phyloP scores from a whole-genome alignment of 176 grass and related monocot genomes.

The Oryza coarctata region DNA sequence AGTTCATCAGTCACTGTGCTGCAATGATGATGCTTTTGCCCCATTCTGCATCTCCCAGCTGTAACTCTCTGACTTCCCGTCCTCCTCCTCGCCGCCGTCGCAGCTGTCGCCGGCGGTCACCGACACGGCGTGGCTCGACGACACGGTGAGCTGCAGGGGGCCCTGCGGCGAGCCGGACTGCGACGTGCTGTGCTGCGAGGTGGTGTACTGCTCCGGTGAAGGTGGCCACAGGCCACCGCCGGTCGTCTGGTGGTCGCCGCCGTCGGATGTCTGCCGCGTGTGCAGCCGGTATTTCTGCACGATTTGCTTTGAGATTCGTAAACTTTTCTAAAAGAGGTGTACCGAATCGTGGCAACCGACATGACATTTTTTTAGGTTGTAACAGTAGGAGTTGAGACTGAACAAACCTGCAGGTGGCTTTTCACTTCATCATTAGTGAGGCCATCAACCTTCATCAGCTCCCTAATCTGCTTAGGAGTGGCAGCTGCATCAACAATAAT shows the following conservation, averaged over 20 bases:
- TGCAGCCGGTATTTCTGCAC: conserved; percentile 88
- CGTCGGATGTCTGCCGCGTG: conserved; percentile 46
- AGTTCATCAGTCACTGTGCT: background rate
- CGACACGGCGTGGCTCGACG: conserved; percentile 37
- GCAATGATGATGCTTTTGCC: background rate
- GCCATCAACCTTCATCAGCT: conserved; percentile 90
- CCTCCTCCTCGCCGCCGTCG: conserved; percentile 45
- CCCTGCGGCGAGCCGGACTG: conserved; percentile 79
- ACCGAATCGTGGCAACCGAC: background rate
- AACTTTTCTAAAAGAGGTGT: background rate
- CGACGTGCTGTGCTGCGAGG: conserved; percentile 70
- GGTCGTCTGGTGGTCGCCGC: background rate
- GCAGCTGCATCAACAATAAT: conserved; percentile 48
- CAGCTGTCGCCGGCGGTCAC: conserved; percentile 59
- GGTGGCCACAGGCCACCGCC: background rate
- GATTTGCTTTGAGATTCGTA: background rate
- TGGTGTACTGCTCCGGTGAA: conserved; percentile 50
- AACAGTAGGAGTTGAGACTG: background rate
- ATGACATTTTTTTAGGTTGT: background rate
- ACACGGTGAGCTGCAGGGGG: conserved; percentile 51
- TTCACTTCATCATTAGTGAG: conserved; percentile 96
- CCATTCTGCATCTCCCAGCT: conserved; percentile 44
- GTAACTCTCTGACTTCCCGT: conserved; percentile 65
- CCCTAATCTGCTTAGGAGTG: conserved; percentile 91
- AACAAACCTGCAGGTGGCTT: conserved; percentile 80